Conservation (phyloP, 345 rosid genomes). For the Rubroshorea leprosula region DNA sequence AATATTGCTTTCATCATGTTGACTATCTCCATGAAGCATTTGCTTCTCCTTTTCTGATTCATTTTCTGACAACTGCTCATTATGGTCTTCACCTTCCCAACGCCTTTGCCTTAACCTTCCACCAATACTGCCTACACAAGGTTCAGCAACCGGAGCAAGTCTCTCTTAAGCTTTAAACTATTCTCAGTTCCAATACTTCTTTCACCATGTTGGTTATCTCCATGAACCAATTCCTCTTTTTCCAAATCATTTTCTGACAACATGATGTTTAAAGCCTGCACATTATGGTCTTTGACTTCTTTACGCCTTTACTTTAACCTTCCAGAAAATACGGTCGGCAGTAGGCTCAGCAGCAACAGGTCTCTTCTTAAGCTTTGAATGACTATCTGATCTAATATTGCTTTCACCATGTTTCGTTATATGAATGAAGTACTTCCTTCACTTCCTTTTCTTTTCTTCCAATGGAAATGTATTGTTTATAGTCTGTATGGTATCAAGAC, state of each 20-base stretch:
- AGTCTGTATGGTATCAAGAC: constrained; percentile 2
- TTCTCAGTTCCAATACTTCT: neutral
- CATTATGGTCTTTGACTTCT: neutral
- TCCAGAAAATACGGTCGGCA: constrained; percentile 13
- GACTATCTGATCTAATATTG: constrained; percentile 1
- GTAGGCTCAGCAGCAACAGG: constrained; percentile 7
- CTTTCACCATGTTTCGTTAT: neutral
- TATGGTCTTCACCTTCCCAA: neutral
- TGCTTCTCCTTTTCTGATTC: neutral
- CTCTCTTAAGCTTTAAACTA: too few species aligned
- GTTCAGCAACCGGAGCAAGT: too few species aligned
- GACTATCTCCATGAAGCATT: neutral
- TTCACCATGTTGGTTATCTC: neutral
- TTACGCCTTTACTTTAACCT: constrained; percentile 17
- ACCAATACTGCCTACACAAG: constrained; percentile 14
- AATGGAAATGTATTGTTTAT: neutral
- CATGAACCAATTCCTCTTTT: neutral
- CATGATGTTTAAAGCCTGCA: neutral
- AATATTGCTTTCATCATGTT: neutral
- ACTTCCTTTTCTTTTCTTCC: neutral
- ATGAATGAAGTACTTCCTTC: constrained; percentile 1
- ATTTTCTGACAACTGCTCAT: neutral
- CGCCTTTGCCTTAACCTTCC: constrained; percentile 20
- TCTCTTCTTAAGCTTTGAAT: constrained; percentile 10
- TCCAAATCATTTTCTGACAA: neutral